Evolutionary conservation across 1,139 yeast species (phyloP), one percentile per base, ranked within the genome.

Genomic region (Yamadazyma dendronema): DNA sequence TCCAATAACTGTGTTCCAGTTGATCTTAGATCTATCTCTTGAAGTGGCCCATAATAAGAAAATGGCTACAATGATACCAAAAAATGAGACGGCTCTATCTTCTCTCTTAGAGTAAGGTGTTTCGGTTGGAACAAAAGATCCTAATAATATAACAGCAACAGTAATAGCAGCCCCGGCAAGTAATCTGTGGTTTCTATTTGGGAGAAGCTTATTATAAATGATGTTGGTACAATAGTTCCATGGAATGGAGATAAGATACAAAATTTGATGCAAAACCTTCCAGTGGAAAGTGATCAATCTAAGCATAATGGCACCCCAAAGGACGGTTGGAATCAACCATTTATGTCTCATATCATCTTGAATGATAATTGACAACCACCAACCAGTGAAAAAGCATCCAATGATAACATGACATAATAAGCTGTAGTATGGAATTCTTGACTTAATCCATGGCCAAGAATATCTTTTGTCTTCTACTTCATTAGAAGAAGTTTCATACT

Each of bases 311-410:
- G 67, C 62, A 28, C 74, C 65, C 75, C 79, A 79, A 32, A 79
- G 52, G 27, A 78, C 56, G 4, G 84, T 79, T 24, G 85, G 86
- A 50, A 80, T 77, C 51, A 80, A 71, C 85, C 86, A 80, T 47
- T 71, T 52, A 48, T 58, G 76, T 47, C 84, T 65, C 36, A 72
- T 75, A 46, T 67, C 67, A 4, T 69, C 55, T 53, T 79, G 85
- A 39, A 70, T 73, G 21, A 80, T 40, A 37, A 80, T 76, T 11
- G 83, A 72, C 27, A 79, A 54, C 84, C 84, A 80, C 85, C 85
- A 80, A 3, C 81, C 71, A 4, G 85, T 79, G 65, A 79, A 79
- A 47, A 80, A 74, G 30, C 62, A 55, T 1, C 71, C 75, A 25
- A 59, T 41, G 28, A 72, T 52, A 10, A 67, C 38, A 39, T 65